Evolutionary conservation across 140 eudicot species (phyloP).

Genomic region (Cichorium intybus): DNA sequence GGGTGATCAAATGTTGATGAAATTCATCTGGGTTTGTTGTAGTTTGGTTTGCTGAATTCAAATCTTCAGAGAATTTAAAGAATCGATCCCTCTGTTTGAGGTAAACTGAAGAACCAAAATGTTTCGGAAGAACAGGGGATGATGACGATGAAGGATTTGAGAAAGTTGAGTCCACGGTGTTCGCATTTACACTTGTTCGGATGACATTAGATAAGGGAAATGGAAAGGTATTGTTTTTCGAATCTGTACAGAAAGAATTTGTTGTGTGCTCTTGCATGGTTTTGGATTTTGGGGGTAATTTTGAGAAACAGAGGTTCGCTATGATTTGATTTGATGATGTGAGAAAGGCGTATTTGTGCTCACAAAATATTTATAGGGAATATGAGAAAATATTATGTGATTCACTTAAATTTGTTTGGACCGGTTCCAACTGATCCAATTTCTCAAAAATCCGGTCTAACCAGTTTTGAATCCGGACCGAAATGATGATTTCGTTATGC

Average conservation of each 20-base stretch:
- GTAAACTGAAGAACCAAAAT: slow-evolving; percentile 10
- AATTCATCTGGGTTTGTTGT: slow-evolving; percentile 4
- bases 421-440: too few relatives aligned
- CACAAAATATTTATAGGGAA: not conserved
- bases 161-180: slow-evolving; percentile 16
- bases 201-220: not conserved
- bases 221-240: not conserved
- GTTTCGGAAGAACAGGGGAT: slow-evolving; percentile 7
- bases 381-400: not conserved
- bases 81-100: slow-evolving; percentile 24
- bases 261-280: slow-evolving; percentile 7
- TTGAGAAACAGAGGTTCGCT: not conserved
- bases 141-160: slow-evolving; percentile 14
- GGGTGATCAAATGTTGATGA: not conserved
- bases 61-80: not conserved
- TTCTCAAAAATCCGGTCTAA: too few relatives aligned
- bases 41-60: not conserved
- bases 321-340: not conserved
- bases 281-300: not conserved
- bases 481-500: too few relatives aligned
- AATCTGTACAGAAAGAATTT: not conserved
- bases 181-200: not conserved
- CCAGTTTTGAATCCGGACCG: too few relatives aligned
- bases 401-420: too few relatives aligned
- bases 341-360: not conserved